Evolutionary conservation across 805 yeast species (phyloP).

Genomic region (Myxozyma melibiosi): DNA sequence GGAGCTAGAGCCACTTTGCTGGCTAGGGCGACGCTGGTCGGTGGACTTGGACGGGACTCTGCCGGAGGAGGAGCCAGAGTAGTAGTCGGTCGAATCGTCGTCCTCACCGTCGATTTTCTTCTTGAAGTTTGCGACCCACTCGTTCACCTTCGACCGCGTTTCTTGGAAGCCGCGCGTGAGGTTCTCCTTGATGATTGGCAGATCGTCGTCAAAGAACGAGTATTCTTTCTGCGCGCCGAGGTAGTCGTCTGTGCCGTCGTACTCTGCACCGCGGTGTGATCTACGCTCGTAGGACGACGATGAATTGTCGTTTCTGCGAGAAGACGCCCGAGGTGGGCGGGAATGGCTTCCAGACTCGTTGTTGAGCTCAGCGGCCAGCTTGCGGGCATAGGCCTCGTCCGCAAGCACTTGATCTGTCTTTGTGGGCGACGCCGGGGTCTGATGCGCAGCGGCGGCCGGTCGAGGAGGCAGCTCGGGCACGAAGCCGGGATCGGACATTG

Average conservation of each 20-base stretch:
- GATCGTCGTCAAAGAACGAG: conserved; percentile 44
- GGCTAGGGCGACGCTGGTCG: neutral
- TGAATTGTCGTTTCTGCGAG: conserved; percentile 6
- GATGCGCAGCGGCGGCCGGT: conserved; percentile 29
- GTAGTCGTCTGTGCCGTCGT: conserved; percentile 14
- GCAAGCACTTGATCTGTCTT: conserved; percentile 54
- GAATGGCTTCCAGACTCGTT: conserved; percentile 3
- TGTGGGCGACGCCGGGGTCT: conserved; percentile 27
- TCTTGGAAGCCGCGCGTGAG: conserved; percentile 78
- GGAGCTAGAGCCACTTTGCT: neutral
- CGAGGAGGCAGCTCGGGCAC: conserved; percentile 33
- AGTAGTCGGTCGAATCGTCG: conserved; percentile 20
- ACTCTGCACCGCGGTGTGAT: conserved; percentile 13
- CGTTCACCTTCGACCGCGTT: conserved; percentile 70
- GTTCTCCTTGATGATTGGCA: conserved; percentile 62
- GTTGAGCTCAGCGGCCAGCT: conserved; percentile 52
- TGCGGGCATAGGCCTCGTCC: conserved; percentile 83
- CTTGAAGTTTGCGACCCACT: conserved; percentile 74
- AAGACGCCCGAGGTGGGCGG: neutral
- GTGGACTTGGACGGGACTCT: neutral
- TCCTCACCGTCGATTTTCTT: conserved; percentile 51
- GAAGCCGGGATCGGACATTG: conserved; percentile 57
- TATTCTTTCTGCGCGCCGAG: conserved; percentile 22
- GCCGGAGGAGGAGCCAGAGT: conserved; percentile 3
- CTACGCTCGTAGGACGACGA: conserved; percentile 18